Evolutionary conservation across 129 eudicot species (phyloP), one percentile per base, ranked within the genome.

Genomic region (Pseudognaphalium luteoalbum): DNA sequence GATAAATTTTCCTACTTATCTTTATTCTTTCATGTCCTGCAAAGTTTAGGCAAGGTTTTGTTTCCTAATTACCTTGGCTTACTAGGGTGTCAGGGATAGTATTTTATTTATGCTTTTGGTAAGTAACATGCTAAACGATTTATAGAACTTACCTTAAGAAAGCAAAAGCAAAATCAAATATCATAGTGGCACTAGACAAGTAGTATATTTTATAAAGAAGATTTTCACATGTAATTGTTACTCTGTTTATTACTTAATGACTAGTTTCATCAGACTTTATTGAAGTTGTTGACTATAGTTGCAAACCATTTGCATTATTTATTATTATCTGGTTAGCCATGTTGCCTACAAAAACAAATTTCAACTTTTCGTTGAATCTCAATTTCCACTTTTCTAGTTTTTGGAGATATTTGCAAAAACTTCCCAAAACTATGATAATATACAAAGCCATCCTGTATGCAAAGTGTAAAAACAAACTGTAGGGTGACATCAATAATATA

Each of bases 321-420:
- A 57, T 69, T 41, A 19, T 68, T 77, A 68, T 77, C 70, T 41
- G 8, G 12, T 60, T 44, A n/a, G 63, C 28, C 66, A 63, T 78
- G 82, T 59, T 78, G 76, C 65, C 32, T 77, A 69, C 58, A 28
- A 58, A 42, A 62, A 58, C 81, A 77, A 69, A 33, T 59, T 41
- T 41, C 4, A 37, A 68, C 47, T 67, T 77, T 61, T 28, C 39
- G 44, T 70, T 70, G 39, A 70, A 41, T 59, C 70, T 42, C 17
- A 59, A 30, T 42, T 70, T 28, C 44, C 67, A 69, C 56, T 71
- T 70, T 19, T 30, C 33, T 14, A 9, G 62, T 42, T 54, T 78
- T 32, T n/a, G 39, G 51, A 69, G 25, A 59, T 47, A 61, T 32
- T 59, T 70, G 71, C 56, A 12, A 20, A 70, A 61, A 70, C 72